Conservation (phyloP, 192 early-diverging fungal genomes). For the Coemansia sp. region DNA sequence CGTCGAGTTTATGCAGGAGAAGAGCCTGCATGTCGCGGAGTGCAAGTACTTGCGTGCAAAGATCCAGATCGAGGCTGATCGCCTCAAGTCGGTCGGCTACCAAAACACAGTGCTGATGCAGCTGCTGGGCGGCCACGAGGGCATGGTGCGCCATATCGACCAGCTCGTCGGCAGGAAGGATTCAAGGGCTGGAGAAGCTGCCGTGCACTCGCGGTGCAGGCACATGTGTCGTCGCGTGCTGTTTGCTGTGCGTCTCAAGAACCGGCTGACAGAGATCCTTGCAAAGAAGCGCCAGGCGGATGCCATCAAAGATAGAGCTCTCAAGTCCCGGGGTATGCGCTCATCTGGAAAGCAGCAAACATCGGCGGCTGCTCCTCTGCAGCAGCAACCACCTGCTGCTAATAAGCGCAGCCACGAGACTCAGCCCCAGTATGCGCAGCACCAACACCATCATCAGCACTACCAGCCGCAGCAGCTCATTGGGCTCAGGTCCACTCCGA, state of each 20-base stretch:
- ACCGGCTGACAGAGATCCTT: slow-evolving; percentile 10
- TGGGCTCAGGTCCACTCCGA: slow-evolving; percentile 25
- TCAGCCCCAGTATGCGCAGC: not conserved
- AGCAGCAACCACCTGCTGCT: not conserved
- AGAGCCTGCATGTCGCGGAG: slow-evolving; percentile 15
- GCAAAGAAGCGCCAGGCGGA: not conserved
- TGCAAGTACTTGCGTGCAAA: slow-evolving; percentile 26
- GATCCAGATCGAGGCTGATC: slow-evolving; percentile 17
- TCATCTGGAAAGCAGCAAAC: not conserved
- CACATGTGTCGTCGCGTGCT: slow-evolving; percentile 33
- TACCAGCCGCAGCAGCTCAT: slow-evolving; percentile 23
- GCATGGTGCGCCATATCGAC: slow-evolving; percentile 27
- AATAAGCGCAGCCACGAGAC: not conserved
- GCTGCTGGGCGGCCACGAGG: slow-evolving; percentile 35
- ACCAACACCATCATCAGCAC: too few relatives aligned
- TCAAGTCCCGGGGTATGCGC: not conserved
- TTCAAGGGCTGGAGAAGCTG: not conserved
- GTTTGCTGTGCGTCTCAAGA: slow-evolving; percentile 31
- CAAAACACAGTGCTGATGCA: slow-evolving; percentile 29
- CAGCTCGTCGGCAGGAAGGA: not conserved
- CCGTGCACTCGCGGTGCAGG: not conserved
- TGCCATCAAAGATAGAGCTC: slow-evolving; percentile 27
- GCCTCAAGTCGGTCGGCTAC: slow-evolving; percentile 15
- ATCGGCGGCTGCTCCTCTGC: too few relatives aligned
- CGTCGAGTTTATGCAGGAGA: not conserved